Conservation (phyloP, 1,284 basidiomycete genomes). For the Cryptococcus neoformans region DNA sequence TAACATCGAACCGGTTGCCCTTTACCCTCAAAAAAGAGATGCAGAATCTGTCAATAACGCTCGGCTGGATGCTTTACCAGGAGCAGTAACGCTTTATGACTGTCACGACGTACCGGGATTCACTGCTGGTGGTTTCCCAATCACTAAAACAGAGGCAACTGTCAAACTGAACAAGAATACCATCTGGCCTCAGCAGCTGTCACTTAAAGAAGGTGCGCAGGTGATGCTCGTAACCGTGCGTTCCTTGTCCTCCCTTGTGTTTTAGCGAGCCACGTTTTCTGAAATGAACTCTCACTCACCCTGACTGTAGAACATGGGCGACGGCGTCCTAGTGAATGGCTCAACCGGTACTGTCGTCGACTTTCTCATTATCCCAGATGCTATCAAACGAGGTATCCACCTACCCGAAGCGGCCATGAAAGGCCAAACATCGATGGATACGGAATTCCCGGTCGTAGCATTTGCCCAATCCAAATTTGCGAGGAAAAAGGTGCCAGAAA, state of each 20-base stretch:
- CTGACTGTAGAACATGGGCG: constrained; percentile 20
- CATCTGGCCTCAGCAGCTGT: constrained; percentile 24
- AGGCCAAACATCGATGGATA: not conserved
- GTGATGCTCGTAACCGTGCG: constrained; percentile 42
- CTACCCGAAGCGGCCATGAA: constrained; percentile 8
- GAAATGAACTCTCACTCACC: not conserved
- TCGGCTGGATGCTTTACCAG: constrained; percentile 18
- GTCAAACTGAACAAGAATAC: constrained; percentile 25
- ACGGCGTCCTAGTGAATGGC: constrained; percentile 21
- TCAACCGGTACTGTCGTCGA: constrained; percentile 24
- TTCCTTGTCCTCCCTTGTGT: not conserved
- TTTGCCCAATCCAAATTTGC: constrained; percentile 25
- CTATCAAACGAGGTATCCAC: constrained; percentile 5
- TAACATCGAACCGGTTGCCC: constrained; percentile 35
- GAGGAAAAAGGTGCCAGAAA: constrained; percentile 1
- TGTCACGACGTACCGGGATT: constrained; percentile 23
- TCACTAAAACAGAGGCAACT: constrained; percentile 20
- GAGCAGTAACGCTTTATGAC: constrained; percentile 11
- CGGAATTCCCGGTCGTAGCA: constrained; percentile 29
- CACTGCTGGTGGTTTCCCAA: constrained; percentile 15
- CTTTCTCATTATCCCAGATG: constrained; percentile 18
- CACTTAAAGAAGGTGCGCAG: constrained; percentile 33
- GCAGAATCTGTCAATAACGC: constrained; percentile 26
- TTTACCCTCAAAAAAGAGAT: constrained; percentile 29
- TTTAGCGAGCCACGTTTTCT: not conserved